These are phyloP conservation scores for Talaromyces thailandensis DNA, from an alignment of 495 filamentous ascomycete genomes.

Conservation along the genomic window DNA sequence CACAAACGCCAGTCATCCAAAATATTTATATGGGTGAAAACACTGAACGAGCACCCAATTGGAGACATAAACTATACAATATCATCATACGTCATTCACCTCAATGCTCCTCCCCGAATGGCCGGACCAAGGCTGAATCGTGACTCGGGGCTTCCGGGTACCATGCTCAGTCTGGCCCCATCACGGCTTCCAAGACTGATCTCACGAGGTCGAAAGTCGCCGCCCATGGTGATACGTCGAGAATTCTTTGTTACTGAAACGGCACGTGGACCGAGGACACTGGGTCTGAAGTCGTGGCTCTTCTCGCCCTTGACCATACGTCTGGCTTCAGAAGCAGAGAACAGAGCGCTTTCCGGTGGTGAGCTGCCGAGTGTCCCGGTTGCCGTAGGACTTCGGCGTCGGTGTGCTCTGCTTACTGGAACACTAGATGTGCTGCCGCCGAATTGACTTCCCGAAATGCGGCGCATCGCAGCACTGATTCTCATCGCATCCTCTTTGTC, in stretches of 20 bases:
- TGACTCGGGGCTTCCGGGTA: constrained; percentile 18
- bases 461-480: constrained; percentile 56
- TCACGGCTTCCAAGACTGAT: constrained; percentile 33
- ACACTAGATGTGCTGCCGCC: constrained; percentile 21
- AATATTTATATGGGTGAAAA: not conserved
- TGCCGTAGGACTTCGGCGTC: constrained; percentile 55
- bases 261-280: constrained; percentile 56
- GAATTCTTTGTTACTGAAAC: constrained; percentile 56
- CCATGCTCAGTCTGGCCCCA: constrained; percentile 34
- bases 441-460: constrained; percentile 33
- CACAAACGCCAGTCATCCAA: constrained; percentile 20
- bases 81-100: constrained; percentile 12
- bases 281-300: constrained; percentile 42
- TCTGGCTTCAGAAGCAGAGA: constrained; percentile 60
- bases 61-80: constrained; percentile 7
- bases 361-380: constrained; percentile 40
- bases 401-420: constrained; percentile 38
- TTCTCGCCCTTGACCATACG: constrained; percentile 63
- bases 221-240: constrained; percentile 41
- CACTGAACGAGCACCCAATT: not conserved
- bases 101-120: constrained; percentile 7
- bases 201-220: constrained; percentile 38
- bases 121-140: constrained; percentile 8
- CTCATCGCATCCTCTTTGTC: constrained; percentile 49
- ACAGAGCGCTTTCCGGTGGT: constrained; percentile 50